These are phyloP conservation scores for Mucor irregularis DNA, from an alignment of 371 early-diverging fungal species.

Conservation along the genomic window DNA sequence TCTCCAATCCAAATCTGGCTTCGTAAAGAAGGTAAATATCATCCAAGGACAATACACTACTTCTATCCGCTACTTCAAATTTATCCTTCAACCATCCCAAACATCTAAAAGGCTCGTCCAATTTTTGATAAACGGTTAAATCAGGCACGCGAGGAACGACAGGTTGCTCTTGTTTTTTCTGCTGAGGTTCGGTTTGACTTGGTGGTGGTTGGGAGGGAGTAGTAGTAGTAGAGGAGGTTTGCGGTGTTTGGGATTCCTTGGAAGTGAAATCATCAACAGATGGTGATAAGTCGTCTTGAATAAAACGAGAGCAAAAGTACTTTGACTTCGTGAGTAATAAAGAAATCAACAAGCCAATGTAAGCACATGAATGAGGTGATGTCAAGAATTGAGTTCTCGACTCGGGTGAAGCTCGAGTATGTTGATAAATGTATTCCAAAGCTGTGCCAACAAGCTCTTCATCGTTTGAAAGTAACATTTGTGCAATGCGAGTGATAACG, in stretches of 20 bases:
- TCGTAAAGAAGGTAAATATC: conserved; percentile 36
- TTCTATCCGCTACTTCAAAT: conserved; percentile 24
- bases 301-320: conserved; percentile 32
- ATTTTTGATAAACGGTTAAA: conserved; percentile 22
- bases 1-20: conserved; percentile 33
- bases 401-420: conserved; percentile 54
- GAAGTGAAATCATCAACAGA: too few species aligned
- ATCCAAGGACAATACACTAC: conserved; percentile 23
- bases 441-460: conserved; percentile 70
- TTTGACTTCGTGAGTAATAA: conserved; percentile 45
- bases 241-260: too few species aligned
- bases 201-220: neutral
- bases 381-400: conserved; percentile 46
- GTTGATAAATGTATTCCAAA: conserved; percentile 74
- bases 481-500: conserved; percentile 16
- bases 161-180: neutral
- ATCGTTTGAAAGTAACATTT: conserved; percentile 66
- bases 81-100: conserved; percentile 44
- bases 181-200: too few species aligned
- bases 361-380: conserved; percentile 40
- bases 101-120: conserved; percentile 43
- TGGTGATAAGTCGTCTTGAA: conserved; percentile 19
- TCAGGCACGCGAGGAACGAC: conserved; percentile 25
- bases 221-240: neutral
- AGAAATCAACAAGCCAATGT: conserved; percentile 49